A percentile compares a stretch with the other conserved stretches of the same genome.
Conservation (phyloP, 163 green algal genomes). For the Coccomyxa subellipsoidea region DNA sequence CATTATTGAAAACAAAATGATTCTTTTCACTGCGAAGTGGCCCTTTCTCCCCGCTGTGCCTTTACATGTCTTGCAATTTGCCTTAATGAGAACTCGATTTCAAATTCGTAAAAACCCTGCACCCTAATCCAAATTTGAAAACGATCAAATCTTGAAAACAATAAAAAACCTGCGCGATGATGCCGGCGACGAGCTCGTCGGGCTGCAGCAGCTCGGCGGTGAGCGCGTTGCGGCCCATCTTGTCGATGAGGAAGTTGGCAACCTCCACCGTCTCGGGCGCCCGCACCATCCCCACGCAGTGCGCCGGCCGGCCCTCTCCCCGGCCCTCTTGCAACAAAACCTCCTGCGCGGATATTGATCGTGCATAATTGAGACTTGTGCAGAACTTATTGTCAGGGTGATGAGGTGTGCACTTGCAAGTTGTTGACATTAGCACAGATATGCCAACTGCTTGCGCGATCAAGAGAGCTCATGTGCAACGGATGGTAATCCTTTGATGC, state of each 20-base stretch:
- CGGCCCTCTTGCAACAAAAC: slow-evolving; percentile 2
- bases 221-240: slow-evolving; percentile 23
- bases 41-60: too few species aligned
- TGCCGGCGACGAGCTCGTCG: slow-evolving; percentile 45
- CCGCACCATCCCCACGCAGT: slow-evolving; percentile 28
- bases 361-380: too few species aligned
- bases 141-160: background rate
- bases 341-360: slow-evolving; percentile 8
- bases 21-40: background rate
- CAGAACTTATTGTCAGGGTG: too few species aligned
- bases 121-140: background rate
- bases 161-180: slow-evolving; percentile 43
- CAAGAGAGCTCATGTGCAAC: too few species aligned
- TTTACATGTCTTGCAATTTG: too few species aligned
- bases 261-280: slow-evolving; percentile 25
- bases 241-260: slow-evolving; percentile 33
- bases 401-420: background rate
- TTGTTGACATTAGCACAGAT: background rate
- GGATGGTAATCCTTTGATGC: too few species aligned
- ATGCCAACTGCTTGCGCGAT: too few species aligned
- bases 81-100: too few species aligned
- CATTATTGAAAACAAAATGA: background rate
- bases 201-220: slow-evolving; percentile 55
- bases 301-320: slow-evolving; percentile 8
- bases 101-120: background rate